phyloP scores from a whole-genome alignment of 805 yeast genomes.

The Suhomyces emberorum region DNA sequence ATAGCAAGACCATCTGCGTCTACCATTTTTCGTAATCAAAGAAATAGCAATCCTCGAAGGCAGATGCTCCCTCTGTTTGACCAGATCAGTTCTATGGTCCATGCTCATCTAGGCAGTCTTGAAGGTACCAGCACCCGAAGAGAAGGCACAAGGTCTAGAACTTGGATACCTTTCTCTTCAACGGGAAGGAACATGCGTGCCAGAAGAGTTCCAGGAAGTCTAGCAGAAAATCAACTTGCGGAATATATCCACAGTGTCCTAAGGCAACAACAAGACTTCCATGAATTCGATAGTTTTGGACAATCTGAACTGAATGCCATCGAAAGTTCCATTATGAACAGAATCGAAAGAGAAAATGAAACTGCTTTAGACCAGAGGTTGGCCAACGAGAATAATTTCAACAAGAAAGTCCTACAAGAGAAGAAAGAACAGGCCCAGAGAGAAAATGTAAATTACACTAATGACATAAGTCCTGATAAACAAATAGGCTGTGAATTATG shows the following conservation, averaged over 20 bases:
- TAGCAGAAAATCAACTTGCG: neutral
- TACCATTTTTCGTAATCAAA: neutral
- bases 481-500: constrained; percentile 55
- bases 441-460: constrained; percentile 29
- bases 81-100: neutral
- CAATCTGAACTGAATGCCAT: constrained; percentile 8
- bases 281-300: neutral
- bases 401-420: constrained; percentile 25
- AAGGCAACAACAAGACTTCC: constrained; percentile 1
- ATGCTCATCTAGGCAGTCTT: neutral
- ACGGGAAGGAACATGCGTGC: constrained; percentile 1
- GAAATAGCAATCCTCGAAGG: neutral
- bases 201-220: neutral
- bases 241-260: constrained; percentile 2
- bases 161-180: constrained; percentile 2
- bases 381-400: constrained; percentile 28
- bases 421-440: constrained; percentile 24
- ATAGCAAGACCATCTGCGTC: constrained; percentile 5
- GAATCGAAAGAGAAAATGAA: constrained; percentile 41
- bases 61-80: neutral
- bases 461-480: constrained; percentile 19
- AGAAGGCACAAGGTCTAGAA: neutral
- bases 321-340: constrained; percentile 33
- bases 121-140: neutral
- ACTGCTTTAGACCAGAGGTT: constrained; percentile 30